Evolutionary conservation across 345 rosid species (phyloP).

Genomic region (Clausena lansium): DNA sequence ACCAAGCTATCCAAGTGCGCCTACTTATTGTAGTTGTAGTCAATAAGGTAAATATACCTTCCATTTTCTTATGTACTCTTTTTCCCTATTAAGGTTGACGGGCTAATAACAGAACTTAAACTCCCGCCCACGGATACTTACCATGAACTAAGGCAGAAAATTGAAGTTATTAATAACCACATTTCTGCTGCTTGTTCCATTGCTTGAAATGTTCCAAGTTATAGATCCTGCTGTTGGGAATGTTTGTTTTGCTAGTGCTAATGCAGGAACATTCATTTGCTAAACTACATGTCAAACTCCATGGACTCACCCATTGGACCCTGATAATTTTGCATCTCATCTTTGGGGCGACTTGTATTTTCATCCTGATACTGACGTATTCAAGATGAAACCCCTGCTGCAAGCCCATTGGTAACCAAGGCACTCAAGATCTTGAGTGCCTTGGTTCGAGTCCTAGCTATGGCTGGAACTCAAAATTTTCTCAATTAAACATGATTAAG

Average conservation of each 20-base stretch:
- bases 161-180: conserved; percentile 89
- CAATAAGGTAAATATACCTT: conserved; percentile 56
- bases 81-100: conserved; percentile 68
- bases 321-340: conserved; percentile 84
- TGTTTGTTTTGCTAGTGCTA: conserved; percentile 92
- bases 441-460: no score
- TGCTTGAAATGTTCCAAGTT: conserved; percentile 72
- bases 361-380: conserved; percentile 65
- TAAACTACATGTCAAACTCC: conserved; percentile 82
- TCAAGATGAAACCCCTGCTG: conserved; percentile 75
- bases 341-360: conserved; percentile 93
- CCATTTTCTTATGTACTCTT: background rate
- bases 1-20: conserved; percentile 91
- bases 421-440: no score
- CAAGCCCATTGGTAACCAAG: no score
- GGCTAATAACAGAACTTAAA: conserved; percentile 91
- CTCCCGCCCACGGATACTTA: conserved; percentile 99
- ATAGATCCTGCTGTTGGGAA: conserved; percentile 90
- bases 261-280: conserved; percentile 97
- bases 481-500: no score
- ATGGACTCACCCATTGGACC: conserved; percentile 80
- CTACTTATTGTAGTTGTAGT: conserved; percentile 93
- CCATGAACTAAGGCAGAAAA: conserved; percentile 86
- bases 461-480: no score
- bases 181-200: conserved; percentile 79